Percentiles rank a stretch among this genome's conserved stretches.
Conservation (phyloP, 768 basidiomycete species). For the Russula sp. region DNA sequence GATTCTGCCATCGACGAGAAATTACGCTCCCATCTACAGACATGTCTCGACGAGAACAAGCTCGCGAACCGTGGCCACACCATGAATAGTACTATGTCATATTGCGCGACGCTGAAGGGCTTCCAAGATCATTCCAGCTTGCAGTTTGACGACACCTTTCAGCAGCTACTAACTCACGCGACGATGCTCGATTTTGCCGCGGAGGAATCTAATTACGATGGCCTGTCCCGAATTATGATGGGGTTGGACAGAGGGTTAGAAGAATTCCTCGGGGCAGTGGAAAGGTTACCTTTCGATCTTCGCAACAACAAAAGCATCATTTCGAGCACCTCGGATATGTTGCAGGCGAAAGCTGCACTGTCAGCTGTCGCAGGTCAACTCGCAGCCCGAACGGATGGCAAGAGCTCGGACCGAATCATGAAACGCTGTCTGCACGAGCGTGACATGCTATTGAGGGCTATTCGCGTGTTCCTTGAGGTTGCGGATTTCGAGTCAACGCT, state of each 20-base stretch:
- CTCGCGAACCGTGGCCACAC: slow-evolving; percentile 16
- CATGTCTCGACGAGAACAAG: slow-evolving; percentile 16
- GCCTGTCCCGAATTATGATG: slow-evolving; percentile 5
- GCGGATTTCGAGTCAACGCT: slow-evolving; percentile 10
- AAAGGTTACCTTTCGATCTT: slow-evolving; percentile 3
- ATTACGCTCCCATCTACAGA: slow-evolving; percentile 13
- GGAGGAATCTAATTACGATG: not conserved
- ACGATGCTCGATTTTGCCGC: slow-evolving; percentile 11
- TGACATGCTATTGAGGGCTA: slow-evolving; percentile 8
- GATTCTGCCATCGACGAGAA: not conserved
- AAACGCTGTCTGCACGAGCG: slow-evolving; percentile 11
- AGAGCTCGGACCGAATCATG: not conserved
- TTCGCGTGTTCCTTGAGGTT: slow-evolving; percentile 15
- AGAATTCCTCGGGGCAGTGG: slow-evolving; percentile 11
- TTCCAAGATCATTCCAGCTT: slow-evolving; percentile 2
- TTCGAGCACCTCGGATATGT: slow-evolving; percentile 8
- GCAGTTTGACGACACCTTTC: slow-evolving; percentile 4
- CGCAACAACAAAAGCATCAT: slow-evolving; percentile 11
- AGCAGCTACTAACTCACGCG: slow-evolving; percentile 11
- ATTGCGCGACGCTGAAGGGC: slow-evolving; percentile 14
- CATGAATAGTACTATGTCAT: slow-evolving; percentile 7
- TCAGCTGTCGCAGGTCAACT: not conserved
- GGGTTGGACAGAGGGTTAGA: slow-evolving; percentile 16
- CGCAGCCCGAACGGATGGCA: not conserved
- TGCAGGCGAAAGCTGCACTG: slow-evolving; percentile 1